Conservation (phyloP, 2,329 filamentous ascomycete genomes). For the Penicillium sp. region DNA sequence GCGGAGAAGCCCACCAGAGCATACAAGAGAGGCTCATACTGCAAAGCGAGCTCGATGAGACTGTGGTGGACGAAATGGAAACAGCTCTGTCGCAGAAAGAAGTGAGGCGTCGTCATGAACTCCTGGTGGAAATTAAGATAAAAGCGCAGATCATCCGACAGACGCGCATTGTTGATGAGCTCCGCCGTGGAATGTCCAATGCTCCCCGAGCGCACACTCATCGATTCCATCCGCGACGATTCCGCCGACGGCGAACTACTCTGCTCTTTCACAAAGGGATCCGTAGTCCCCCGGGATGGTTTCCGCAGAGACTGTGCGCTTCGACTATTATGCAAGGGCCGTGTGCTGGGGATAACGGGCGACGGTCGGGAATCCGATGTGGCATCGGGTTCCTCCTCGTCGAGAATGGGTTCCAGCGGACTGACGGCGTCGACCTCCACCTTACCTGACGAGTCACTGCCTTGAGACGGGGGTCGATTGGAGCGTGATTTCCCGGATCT, state of each 20-base stretch:
- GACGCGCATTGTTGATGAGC: conserved; percentile 28
- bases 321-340: conserved; percentile 28
- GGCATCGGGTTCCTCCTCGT: conserved; percentile 43
- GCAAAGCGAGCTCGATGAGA: conserved; percentile 71
- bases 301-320: conserved; percentile 34
- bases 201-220: conserved; percentile 37
- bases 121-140: conserved; percentile 79
- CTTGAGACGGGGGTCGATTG: conserved; percentile 41
- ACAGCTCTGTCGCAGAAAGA: conserved; percentile 71
- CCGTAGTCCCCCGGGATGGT: conserved; percentile 25
- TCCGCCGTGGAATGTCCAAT: conserved; percentile 30
- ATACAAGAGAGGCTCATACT: conserved; percentile 80
- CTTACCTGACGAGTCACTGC: conserved; percentile 56
- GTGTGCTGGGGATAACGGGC: conserved; percentile 23
- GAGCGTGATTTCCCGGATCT: conserved; percentile 47
- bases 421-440: conserved; percentile 44
- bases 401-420: conserved; percentile 45
- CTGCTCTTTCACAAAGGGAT: conserved; percentile 46
- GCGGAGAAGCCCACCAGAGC: conserved; percentile 85
- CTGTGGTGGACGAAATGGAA: conserved; percentile 72
- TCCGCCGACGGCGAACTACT: conserved; percentile 57
- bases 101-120: conserved; percentile 79
- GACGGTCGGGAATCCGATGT: conserved; percentile 25
- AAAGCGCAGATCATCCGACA: conserved; percentile 69
- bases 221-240: conserved; percentile 41